Evolutionary conservation across 192 early-diverging fungal species (phyloP).

Genomic region (Podochytrium sp.): DNA sequence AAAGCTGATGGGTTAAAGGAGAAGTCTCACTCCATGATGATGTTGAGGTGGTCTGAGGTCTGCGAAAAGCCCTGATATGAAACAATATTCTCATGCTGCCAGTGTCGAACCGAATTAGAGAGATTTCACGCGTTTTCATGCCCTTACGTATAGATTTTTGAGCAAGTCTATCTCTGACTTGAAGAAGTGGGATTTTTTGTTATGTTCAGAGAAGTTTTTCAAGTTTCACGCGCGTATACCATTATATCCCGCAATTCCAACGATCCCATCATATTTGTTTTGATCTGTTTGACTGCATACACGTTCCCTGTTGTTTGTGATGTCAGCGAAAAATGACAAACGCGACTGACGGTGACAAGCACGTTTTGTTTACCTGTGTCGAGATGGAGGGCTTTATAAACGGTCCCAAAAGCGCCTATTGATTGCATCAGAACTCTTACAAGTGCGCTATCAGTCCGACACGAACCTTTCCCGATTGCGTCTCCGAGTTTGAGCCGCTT

Average conservation of each 20-base stretch:
- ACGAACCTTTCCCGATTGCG: constrained; percentile 43
- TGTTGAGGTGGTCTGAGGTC: constrained; percentile 46
- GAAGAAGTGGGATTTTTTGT: too few species aligned
- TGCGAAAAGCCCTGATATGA: constrained; percentile 49
- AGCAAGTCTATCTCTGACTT: constrained; percentile 56
- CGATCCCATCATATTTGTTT: constrained; percentile 34
- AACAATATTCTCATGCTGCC: constrained; percentile 55
- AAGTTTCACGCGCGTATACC: constrained; percentile 34
- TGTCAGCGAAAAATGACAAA: not conserved
- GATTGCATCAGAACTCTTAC: not conserved
- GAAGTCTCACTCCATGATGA: constrained; percentile 48
- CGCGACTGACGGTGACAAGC: not conserved
- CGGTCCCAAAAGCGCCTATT: constrained; percentile 47
- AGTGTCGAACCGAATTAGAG: not conserved
- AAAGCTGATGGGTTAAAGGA: not conserved
- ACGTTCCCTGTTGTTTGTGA: constrained; percentile 38
- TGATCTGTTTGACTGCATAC: constrained; percentile 53
- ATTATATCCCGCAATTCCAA: constrained; percentile 45
- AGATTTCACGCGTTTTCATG: not conserved
- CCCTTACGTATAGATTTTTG: constrained; percentile 49
- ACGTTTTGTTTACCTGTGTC: constrained; percentile 21
- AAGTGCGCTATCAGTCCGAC: not conserved
- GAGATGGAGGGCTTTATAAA: constrained; percentile 47
- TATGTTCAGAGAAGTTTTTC: not conserved
- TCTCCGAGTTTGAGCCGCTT: constrained; percentile 41